Conservation (phyloP, 192 early-diverging fungal genomes). For the Coemansia biformis region DNA sequence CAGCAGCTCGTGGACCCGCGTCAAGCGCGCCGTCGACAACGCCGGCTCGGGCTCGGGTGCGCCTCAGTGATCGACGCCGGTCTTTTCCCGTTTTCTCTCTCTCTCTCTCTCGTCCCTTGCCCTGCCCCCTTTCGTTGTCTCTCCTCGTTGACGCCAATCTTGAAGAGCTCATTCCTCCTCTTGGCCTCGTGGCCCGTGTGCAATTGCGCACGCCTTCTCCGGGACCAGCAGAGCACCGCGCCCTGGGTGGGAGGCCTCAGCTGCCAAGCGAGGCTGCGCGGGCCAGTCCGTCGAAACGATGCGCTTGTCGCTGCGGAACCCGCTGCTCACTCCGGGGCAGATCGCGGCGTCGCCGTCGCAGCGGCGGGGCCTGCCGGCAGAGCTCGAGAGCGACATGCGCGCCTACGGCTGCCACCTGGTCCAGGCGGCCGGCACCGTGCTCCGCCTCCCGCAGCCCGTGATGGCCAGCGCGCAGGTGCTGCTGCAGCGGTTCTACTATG, state of each 20-base stretch:
- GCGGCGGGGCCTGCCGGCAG: slow-evolving; percentile 53
- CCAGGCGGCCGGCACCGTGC: slow-evolving; percentile 72
- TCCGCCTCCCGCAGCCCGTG: slow-evolving; percentile 79
- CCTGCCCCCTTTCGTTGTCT: no score
- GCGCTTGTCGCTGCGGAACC: slow-evolving; percentile 71
- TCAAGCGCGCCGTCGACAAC: slow-evolving; percentile 36
- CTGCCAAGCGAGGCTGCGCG: no score
- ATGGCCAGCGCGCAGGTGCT: slow-evolving; percentile 95
- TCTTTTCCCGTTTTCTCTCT: neutral
- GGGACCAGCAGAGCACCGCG: no score
- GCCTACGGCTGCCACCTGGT: slow-evolving; percentile 78
- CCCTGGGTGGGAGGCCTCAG: no score
- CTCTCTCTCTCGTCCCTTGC: no score
- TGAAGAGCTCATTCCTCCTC: no score
- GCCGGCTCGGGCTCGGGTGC: slow-evolving; percentile 5
- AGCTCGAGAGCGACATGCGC: slow-evolving; percentile 69
- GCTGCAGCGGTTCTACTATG: slow-evolving; percentile 87
- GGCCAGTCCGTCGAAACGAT: no score
- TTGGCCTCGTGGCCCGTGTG: no score
- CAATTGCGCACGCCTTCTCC: no score
- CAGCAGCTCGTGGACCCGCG: slow-evolving; percentile 24
- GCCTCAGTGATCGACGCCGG: neutral
- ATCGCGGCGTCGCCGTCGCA: slow-evolving; percentile 62
- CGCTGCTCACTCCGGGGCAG: slow-evolving; percentile 68
- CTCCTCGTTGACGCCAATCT: no score